These are phyloP conservation scores for Parastagonospora avenae DNA, from an alignment of 2,329 filamentous ascomycete species.

Conservation along the genomic window DNA sequence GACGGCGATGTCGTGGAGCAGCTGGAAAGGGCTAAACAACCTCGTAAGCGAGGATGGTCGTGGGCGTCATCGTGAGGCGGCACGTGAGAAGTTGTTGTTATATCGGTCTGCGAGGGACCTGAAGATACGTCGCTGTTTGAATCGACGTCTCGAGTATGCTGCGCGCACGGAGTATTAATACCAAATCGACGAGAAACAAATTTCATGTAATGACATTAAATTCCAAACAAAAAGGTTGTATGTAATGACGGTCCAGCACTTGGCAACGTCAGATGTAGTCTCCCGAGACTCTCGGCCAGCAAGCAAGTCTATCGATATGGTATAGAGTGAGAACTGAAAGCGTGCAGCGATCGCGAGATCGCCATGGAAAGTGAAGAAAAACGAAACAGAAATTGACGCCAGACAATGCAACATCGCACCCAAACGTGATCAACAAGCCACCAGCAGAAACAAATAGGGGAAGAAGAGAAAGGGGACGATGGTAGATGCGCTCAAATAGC, in stretches of 20 bases:
- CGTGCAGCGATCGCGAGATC: not conserved
- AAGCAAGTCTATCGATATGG: conserved; percentile 8
- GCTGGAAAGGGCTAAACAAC: too few species aligned
- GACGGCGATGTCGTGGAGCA: too few species aligned
- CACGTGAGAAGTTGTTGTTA: not conserved
- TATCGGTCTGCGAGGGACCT: not conserved
- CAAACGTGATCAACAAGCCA: not conserved
- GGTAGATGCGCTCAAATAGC: conserved; percentile 5
- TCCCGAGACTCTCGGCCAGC: conserved; percentile 8
- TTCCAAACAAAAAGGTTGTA: not conserved
- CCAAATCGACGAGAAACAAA: not conserved
- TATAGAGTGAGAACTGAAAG: not conserved
- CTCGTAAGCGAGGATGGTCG: too few species aligned
- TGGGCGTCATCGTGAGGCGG: too few species aligned
- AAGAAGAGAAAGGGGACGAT: not conserved
- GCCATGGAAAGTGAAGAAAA: not conserved
- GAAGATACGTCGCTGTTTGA: too few species aligned
- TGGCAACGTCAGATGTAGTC: conserved; percentile 5
- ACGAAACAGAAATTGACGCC: not conserved
- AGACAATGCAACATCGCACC: too few species aligned
- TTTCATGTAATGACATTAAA: not conserved
- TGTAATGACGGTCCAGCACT: conserved; percentile 11
- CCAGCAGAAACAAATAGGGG: not conserved
- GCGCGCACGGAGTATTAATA: too few species aligned
- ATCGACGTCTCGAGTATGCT: too few species aligned